Conservation (phyloP, 352 stramenopile species). For the Phytophthora ramorum region DNA sequence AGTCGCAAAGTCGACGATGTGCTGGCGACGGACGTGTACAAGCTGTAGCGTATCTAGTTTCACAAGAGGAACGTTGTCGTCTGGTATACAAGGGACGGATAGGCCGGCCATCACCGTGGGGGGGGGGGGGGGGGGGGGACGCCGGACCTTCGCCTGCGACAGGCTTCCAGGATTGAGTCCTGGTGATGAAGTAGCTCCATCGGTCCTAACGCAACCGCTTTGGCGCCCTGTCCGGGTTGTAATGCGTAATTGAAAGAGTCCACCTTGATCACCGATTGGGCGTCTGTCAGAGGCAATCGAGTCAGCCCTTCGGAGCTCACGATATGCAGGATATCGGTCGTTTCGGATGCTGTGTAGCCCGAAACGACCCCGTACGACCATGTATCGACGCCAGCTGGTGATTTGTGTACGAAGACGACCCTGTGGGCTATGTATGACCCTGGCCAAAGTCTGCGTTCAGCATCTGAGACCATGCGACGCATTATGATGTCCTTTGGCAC, state of each 20-base stretch:
- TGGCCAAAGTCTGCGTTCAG: constrained; percentile 11
- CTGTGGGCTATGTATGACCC: constrained; percentile 4
- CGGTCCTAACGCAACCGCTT: constrained; percentile 1
- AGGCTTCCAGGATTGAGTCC: neutral
- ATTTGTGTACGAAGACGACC: constrained; percentile 7
- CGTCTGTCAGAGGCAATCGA: neutral
- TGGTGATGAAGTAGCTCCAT: constrained; percentile 16
- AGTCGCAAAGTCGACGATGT: constrained; percentile 13
- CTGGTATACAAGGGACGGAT: neutral
- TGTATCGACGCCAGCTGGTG: neutral
- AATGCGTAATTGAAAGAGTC: constrained; percentile 11
- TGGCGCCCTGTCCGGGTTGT: neutral
- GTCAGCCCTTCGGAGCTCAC: neutral
- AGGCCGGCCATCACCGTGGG: neutral
- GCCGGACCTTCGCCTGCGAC: neutral
- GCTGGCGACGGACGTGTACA: constrained; percentile 3
- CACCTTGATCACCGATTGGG: constrained; percentile 15
- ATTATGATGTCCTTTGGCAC: neutral
- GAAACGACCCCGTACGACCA: constrained; percentile 11
- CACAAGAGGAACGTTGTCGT: neutral
- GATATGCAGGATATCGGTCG: constrained; percentile 2
- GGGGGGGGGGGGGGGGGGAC: neutral
- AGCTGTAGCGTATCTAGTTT: neutral
- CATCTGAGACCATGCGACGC: neutral
- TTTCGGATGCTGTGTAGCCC: constrained; percentile 10